phyloP scores from a whole-genome alignment of 495 filamentous ascomycete genomes.

The Penicillium steckii region DNA sequence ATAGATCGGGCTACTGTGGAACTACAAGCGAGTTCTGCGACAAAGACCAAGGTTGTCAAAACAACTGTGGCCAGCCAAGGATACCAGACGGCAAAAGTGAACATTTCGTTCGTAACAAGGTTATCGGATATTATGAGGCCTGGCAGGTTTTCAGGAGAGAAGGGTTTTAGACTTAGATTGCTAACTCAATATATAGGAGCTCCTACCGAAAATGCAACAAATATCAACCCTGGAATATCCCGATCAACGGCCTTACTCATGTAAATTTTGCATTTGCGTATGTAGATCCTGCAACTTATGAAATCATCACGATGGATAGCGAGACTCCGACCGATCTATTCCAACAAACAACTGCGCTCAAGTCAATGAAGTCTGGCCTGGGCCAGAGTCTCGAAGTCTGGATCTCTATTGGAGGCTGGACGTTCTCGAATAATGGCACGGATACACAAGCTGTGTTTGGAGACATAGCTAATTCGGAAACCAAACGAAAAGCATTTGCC shows the following conservation, averaged over 20 bases:
- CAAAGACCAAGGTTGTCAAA: too few relatives aligned
- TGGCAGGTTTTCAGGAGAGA: too few relatives aligned
- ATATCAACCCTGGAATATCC: slow-evolving; percentile 16
- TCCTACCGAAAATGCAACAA: too few relatives aligned
- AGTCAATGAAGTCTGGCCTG: slow-evolving; percentile 27
- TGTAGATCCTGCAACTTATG: slow-evolving; percentile 27
- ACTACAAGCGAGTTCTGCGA: slow-evolving; percentile 29
- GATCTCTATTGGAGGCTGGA: slow-evolving; percentile 47
- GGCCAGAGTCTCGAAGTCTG: slow-evolving; percentile 30
- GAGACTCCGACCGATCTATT: too few relatives aligned
- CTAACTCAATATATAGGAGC: too few relatives aligned
- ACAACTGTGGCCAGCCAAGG: too few relatives aligned
- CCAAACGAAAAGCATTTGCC: slow-evolving; percentile 21
- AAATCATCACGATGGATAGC: background rate
- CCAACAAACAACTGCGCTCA: background rate
- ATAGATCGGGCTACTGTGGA: slow-evolving; percentile 35
- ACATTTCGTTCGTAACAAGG: too few relatives aligned
- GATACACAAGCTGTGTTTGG: slow-evolving; percentile 25
- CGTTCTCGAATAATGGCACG: slow-evolving; percentile 29
- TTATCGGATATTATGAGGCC: background rate
- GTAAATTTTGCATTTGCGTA: slow-evolving; percentile 46
- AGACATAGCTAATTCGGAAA: slow-evolving; percentile 26
- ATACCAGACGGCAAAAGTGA: too few relatives aligned
- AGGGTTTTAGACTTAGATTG: too few relatives aligned
- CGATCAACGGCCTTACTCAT: slow-evolving; percentile 32